These are phyloP conservation scores for Calonectria pseudoturangicola DNA, from an alignment of 2,329 filamentous ascomycete species.

Conservation along the genomic window DNA sequence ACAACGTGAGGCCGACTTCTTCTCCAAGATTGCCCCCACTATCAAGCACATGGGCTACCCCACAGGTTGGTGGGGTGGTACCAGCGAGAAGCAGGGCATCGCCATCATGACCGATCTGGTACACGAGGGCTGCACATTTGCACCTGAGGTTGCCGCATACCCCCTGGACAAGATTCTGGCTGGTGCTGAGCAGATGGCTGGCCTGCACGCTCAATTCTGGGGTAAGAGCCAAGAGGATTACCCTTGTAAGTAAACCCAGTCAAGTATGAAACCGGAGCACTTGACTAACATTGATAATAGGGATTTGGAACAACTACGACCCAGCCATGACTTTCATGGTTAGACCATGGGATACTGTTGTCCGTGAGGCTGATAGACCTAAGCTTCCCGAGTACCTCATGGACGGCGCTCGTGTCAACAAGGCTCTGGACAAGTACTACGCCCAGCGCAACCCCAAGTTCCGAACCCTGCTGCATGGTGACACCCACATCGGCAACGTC, in stretches of 20 bases:
- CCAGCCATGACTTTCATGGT: slow-evolving; percentile 60
- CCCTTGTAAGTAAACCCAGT: slow-evolving; percentile 45
- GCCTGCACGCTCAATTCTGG: slow-evolving; percentile 63
- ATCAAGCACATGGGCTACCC: slow-evolving; percentile 58
- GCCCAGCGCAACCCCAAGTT: slow-evolving; percentile 61
- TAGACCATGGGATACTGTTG: slow-evolving; percentile 54
- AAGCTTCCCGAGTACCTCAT: slow-evolving; percentile 61
- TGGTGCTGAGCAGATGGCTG: slow-evolving; percentile 63
- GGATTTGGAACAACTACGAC: slow-evolving; percentile 62
- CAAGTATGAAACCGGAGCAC: accelerated
- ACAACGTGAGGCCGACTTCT: slow-evolving; percentile 62
- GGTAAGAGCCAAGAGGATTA: slow-evolving; percentile 55
- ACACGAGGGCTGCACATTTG: slow-evolving; percentile 58
- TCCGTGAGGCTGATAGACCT: slow-evolving; percentile 55
- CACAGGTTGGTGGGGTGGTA: slow-evolving; percentile 61
- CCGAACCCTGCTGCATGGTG: slow-evolving; percentile 64
- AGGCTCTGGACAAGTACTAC: slow-evolving; percentile 61
- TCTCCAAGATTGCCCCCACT: slow-evolving; percentile 58
- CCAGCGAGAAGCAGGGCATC: slow-evolving; percentile 60
- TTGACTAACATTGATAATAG: slow-evolving; percentile 32
- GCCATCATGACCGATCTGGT: slow-evolving; percentile 61
- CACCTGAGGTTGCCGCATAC: slow-evolving; percentile 57
- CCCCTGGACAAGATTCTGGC: slow-evolving; percentile 58
- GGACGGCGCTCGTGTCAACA: slow-evolving; percentile 59
- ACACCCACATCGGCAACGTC: slow-evolving; percentile 66